Percentiles rank a stretch among this genome's conserved stretches.
Evolutionary conservation across 2,329 filamentous ascomycete genomes (phyloP).

Genomic region (Fusarium penzigii): DNA sequence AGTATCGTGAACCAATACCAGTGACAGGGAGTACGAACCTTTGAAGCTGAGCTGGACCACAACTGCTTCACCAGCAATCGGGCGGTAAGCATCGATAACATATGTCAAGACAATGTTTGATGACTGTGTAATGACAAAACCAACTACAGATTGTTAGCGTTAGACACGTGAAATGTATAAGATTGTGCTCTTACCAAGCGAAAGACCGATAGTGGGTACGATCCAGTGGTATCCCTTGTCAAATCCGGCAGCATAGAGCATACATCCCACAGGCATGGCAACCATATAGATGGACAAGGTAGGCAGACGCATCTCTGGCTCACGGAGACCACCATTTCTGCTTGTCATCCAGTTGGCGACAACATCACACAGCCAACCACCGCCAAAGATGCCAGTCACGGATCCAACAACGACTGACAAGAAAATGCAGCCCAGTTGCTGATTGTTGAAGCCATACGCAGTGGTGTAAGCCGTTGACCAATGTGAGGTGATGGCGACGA

Average conservation of each 20-base stretch:
- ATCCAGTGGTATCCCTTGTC: slow-evolving; percentile 21
- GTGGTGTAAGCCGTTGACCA: slow-evolving; percentile 42
- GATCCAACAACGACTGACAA: slow-evolving; percentile 46
- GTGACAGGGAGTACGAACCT: slow-evolving; percentile 29
- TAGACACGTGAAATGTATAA: background rate
- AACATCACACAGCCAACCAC: slow-evolving; percentile 36
- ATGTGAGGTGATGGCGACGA: slow-evolving; percentile 54
- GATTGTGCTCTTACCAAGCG: slow-evolving; percentile 39
- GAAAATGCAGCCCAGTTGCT: slow-evolving; percentile 50
- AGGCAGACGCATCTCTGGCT: slow-evolving; percentile 41
- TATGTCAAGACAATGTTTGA: slow-evolving; percentile 23
- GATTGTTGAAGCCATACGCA: slow-evolving; percentile 42
- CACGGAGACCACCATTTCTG: slow-evolving; percentile 38
- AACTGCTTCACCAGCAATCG: slow-evolving; percentile 18
- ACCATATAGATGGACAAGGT: slow-evolving; percentile 38
- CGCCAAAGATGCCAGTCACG: slow-evolving; percentile 35
- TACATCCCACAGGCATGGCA: slow-evolving; percentile 9
- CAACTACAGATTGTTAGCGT: slow-evolving; percentile 34
- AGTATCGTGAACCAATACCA: background rate
- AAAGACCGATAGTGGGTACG: slow-evolving; percentile 18
- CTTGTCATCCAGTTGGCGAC: slow-evolving; percentile 37
- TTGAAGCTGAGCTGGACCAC: slow-evolving; percentile 46
- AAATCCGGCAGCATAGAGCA: slow-evolving; percentile 18
- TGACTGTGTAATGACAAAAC: slow-evolving; percentile 19
- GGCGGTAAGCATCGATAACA: slow-evolving; percentile 20